Base-by-base conservation (phyloP, 306 rosid species). In the Cucurbita argyrosperma region DNA sequence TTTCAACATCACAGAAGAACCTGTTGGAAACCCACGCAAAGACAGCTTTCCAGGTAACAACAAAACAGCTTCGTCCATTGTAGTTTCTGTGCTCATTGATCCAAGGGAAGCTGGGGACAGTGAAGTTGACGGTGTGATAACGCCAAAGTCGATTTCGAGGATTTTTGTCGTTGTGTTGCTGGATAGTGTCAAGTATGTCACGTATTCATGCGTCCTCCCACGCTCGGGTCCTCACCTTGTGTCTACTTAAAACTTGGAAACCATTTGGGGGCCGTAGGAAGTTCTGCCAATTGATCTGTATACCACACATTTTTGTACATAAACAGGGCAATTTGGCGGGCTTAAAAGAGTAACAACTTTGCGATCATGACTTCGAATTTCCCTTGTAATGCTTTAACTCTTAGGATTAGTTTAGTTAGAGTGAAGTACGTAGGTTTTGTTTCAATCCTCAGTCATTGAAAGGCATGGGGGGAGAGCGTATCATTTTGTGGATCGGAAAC, bases 151-250 rank as follows among this genome's bases (percentile, higher is more conserved):
- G 1, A 87, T 88, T 70, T 80, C 99, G 16, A 82, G 95, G 80
- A 85, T 94, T 3, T 95, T 91, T 0, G 97, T 95, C 51, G 97
- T 91, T 0, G 86, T 95, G 80, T 87, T 95, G 35, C 65, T 89
- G 1, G 99, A 95, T 71, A 91, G 96, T 40, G 96, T 89, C 72
- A 95, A 91, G 85, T 89, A 95, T 75, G 97, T 87, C 43, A 95
- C 99, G 4, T 89, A 95, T 82, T 91, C 99, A 7, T 95, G 99
- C n/a, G 89, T 84, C 61, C 89, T 95, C 58, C 97, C 99, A 0
- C 88, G 83, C 6, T 71, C 84, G 12, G 93, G 85, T 54, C 86
- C 90, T 39, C 90, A 87, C 72, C 78, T 88, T 7, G 92, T 95
- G 80, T 78, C 92, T 42, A 77, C 87, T 76, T 89, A 82, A 83